Evolutionary conservation across 2,329 filamentous ascomycete species (phyloP).

Genomic region (Venturia asperata): DNA sequence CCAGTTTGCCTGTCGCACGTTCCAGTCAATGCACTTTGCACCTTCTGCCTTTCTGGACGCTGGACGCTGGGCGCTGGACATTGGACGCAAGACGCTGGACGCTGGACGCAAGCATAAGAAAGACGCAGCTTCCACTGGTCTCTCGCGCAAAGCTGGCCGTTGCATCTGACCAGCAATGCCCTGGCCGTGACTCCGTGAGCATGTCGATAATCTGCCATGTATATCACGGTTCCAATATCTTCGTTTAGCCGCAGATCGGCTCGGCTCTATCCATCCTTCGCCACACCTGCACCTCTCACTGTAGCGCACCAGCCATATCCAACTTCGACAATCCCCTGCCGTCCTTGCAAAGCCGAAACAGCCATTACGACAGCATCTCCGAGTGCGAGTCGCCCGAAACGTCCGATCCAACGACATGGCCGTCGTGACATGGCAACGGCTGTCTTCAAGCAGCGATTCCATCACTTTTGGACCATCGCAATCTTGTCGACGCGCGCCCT

Average conservation of each 20-base stretch:
- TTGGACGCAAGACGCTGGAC: too few species aligned
- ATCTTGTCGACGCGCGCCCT: neutral
- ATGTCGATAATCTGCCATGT: neutral
- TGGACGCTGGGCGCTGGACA: too few species aligned
- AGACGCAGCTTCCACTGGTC: neutral
- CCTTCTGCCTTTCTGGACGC: neutral
- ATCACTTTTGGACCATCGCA: neutral
- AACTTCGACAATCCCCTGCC: neutral
- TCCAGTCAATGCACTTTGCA: neutral
- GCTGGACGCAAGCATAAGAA: neutral
- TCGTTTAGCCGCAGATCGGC: neutral
- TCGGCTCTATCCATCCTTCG: slow-evolving; percentile 5
- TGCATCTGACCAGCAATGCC: neutral
- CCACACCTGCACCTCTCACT: neutral
- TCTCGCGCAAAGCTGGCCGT: neutral
- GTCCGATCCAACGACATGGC: neutral
- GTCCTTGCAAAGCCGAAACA: neutral
- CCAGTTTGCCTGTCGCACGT: neutral
- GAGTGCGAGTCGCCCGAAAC: neutral
- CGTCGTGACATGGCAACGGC: neutral
- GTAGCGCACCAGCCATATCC: neutral
- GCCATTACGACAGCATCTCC: neutral
- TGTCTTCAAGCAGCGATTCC: neutral
- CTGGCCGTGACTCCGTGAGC: neutral
- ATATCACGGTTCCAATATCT: neutral